These are phyloP conservation scores for Rauvolfia tetraphylla DNA, from an alignment of 257 asterid genomes.

Conservation along the genomic window DNA sequence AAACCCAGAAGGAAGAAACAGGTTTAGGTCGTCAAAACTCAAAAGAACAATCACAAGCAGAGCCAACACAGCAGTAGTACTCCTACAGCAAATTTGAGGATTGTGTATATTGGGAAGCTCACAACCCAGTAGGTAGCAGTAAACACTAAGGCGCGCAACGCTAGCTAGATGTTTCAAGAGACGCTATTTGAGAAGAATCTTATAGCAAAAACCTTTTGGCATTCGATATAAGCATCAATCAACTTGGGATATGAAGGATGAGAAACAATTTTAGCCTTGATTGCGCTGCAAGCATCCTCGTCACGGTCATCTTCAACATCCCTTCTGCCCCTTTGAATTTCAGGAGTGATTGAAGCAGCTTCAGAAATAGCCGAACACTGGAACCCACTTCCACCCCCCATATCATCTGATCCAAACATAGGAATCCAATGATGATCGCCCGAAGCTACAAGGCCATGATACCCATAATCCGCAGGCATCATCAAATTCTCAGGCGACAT, in stretches of 20 bases:
- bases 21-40: conserved; percentile 9
- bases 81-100: not conserved
- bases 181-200: too few relatives aligned
- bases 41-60: not conserved
- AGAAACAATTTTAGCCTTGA: conserved; percentile 43
- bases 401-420: conserved; percentile 23
- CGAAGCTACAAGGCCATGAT: conserved; percentile 19
- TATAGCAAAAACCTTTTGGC: conserved; percentile 37
- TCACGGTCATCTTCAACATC: conserved; percentile 19
- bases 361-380: conserved; percentile 29
- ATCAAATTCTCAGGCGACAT: conserved; percentile 49
- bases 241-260: conserved; percentile 47
- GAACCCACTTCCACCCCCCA: not conserved
- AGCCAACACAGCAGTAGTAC: not conserved
- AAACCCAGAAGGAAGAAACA: not conserved
- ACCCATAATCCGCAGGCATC: conserved; percentile 29
- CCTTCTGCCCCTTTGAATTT: conserved; percentile 13
- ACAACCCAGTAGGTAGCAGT: not conserved
- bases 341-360: conserved; percentile 28
- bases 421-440: conserved; percentile 21
- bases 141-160: too few relatives aligned
- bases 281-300: conserved; percentile 26
- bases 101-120: not conserved
- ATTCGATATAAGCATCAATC: conserved; percentile 44
- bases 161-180: not conserved